Base-by-base conservation (phyloP, 805 yeast genomes). In the Pichia rugopelliculosa region DNA sequence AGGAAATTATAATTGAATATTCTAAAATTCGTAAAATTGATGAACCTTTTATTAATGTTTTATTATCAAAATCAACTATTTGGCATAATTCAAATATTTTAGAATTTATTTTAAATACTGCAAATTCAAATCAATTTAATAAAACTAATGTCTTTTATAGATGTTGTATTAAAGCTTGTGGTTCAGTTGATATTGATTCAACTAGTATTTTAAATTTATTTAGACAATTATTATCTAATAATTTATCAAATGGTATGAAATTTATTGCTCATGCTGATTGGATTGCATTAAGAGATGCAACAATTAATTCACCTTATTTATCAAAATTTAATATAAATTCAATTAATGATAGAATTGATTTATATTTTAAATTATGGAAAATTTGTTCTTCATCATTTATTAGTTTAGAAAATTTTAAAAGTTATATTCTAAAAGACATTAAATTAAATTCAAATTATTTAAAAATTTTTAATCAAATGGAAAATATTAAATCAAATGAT, bases 251-350 rank as follows among this genome's bases (percentile, higher is more conserved):
- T 44, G 79, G 80, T 11, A 77, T 76, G 65, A 67, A 64, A 36
- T 83, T 80, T 59, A 80, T 85, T 55, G 89, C 91, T 7, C 80
- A 79, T 61, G 91, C 93, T 11, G 91, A 84, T 66, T 85, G 91
- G 91, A 83, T 87, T 36, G 84, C 91, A 3, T 64, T 86, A 49
- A 78, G 90, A 68, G 89, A 82, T 62, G 87, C 91, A 20, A 85
- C 93, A 6, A 70, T 79, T 39, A 67, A 68, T 49, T 72, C 82
- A 4, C 61, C 58, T 39, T 61, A 60, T 22, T 67, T 62, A 42
- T 53, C 59, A 36, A 63, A 46, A 12, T 60, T 63, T 46, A 46
- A 44, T 8, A 57, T 61, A 40, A 46, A 45, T 7, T 58, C 64
- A 40, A 58, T 65, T 25, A 61, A 70, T 18, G 74, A 71, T 36